phyloP scores from a whole-genome alignment of 768 basidiomycete species.

The Lactarius hengduanensis region DNA sequence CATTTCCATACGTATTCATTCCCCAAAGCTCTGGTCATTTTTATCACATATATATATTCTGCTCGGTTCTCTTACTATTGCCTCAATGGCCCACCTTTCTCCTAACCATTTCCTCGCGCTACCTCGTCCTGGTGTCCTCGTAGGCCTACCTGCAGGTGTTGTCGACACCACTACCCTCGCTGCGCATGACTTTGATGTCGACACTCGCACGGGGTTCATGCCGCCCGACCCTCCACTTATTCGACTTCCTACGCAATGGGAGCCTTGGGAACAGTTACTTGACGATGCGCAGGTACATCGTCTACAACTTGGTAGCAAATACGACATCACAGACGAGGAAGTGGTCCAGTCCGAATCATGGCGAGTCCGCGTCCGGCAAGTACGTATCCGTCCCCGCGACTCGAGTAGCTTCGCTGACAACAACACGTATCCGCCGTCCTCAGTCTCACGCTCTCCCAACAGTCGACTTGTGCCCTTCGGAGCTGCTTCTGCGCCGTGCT shows the following conservation, averaged over 20 bases:
- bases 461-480: slow-evolving; percentile 38
- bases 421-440: slow-evolving; percentile 7
- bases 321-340: slow-evolving; percentile 35
- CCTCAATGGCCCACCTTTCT: slow-evolving; percentile 22
- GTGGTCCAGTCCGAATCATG: slow-evolving; percentile 40
- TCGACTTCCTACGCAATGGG: slow-evolving; percentile 62
- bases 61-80: neutral
- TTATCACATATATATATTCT: neutral
- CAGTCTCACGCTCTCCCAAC: slow-evolving; percentile 45
- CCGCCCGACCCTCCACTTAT: slow-evolving; percentile 69
- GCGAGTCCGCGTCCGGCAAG: slow-evolving; percentile 42
- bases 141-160: slow-evolving; percentile 32
- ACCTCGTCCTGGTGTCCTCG: slow-evolving; percentile 36
- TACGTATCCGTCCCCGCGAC: slow-evolving; percentile 30
- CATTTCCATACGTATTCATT: neutral
- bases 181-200: slow-evolving; percentile 74
- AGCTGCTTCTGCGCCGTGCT: slow-evolving; percentile 51
- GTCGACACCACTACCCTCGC: slow-evolving; percentile 40
- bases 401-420: neutral
- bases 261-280: slow-evolving; percentile 67
- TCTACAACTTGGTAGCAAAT: slow-evolving; percentile 52
- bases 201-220: slow-evolving; percentile 89
- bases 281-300: slow-evolving; percentile 47
- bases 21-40: neutral
- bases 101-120: slow-evolving; percentile 38